A percentile compares a stretch with the other conserved stretches of the same genome.
These are phyloP conservation scores for Sherardia arvensis DNA, from an alignment of 257 asterid genomes.

Conservation along the genomic window DNA sequence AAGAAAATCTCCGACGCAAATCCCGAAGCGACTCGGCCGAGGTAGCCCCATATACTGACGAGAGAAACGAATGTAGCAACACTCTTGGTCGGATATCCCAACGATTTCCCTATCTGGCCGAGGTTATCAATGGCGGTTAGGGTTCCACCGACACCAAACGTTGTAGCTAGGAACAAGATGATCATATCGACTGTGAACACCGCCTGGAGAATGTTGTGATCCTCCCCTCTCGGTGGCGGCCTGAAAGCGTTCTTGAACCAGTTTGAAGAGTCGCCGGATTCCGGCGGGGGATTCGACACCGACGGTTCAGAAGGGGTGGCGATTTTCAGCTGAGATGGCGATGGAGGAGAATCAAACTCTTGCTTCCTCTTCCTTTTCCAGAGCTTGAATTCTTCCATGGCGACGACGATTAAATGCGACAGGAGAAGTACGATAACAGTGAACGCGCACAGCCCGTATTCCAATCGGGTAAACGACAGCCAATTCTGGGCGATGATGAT, in stretches of 20 bases:
- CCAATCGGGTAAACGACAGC: constrained; percentile 17
- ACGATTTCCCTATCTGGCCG: constrained; percentile 36
- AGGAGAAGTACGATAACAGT: constrained; percentile 25
- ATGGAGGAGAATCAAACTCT: not conserved
- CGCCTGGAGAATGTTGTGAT: constrained; percentile 36
- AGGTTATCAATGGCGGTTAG: constrained; percentile 39
- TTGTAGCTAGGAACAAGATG: constrained; percentile 18
- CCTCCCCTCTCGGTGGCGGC: constrained; percentile 33
- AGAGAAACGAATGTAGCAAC: constrained; percentile 36
- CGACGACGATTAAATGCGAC: constrained; percentile 20
- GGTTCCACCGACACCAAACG: constrained; percentile 44
- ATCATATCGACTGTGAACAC: constrained; percentile 32
- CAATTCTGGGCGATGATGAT: constrained; percentile 31
- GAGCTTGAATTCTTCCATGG: constrained; percentile 27
- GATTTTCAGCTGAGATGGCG: constrained; percentile 6
- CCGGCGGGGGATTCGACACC: not conserved
- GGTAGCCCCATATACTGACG: constrained; percentile 43
- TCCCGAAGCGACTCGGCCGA: constrained; percentile 35
- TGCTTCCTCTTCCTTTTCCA: constrained; percentile 19
- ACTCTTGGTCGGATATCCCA: constrained; percentile 30
- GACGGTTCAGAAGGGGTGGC: constrained; percentile 11
- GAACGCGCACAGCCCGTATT: constrained; percentile 27
- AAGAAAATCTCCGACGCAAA: constrained; percentile 30
- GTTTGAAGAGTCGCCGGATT: not conserved
- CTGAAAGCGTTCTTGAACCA: constrained; percentile 20